Evolutionary conservation across 2,329 filamentous ascomycete species (phyloP).

Genomic region (Akanthomyces dipterigenus): DNA sequence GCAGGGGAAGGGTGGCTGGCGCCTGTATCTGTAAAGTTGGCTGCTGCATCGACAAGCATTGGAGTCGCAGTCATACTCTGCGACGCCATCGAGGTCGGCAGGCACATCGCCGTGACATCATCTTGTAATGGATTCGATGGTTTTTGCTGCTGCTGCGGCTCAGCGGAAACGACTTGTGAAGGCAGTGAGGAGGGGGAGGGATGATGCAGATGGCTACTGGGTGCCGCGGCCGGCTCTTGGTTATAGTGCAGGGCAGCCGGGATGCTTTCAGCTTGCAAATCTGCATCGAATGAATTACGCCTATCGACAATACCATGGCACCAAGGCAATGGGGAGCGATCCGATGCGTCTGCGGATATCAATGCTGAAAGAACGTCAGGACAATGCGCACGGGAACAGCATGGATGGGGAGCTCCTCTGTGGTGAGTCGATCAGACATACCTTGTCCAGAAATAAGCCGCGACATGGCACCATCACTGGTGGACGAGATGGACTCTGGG

Average conservation of each 20-base stretch:
- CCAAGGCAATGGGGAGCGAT: background rate
- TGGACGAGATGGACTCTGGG: no score
- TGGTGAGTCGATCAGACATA: no score
- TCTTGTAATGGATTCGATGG: background rate
- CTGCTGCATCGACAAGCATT: background rate
- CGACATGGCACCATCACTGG: no score
- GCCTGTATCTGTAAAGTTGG: background rate
- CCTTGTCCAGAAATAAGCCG: no score
- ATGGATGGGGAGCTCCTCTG: no score
- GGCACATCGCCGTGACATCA: no score
- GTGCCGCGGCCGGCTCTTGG: background rate
- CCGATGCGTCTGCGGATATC: background rate
- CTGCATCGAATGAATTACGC: background rate
- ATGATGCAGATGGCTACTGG: background rate
- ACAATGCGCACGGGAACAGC: no score
- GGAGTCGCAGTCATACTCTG: background rate
- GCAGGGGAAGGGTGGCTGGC: background rate
- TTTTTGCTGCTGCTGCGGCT: background rate
- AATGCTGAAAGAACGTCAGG: background rate
- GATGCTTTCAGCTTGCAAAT: background rate
- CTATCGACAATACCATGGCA: background rate
- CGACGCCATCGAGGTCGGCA: no score
- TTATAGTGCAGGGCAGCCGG: background rate
- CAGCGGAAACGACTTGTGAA: background rate
- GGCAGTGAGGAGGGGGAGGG: background rate